These are phyloP conservation scores for Alternaria alternata DNA, from an alignment of 2,329 filamentous ascomycete genomes.

Conservation along the genomic window DNA sequence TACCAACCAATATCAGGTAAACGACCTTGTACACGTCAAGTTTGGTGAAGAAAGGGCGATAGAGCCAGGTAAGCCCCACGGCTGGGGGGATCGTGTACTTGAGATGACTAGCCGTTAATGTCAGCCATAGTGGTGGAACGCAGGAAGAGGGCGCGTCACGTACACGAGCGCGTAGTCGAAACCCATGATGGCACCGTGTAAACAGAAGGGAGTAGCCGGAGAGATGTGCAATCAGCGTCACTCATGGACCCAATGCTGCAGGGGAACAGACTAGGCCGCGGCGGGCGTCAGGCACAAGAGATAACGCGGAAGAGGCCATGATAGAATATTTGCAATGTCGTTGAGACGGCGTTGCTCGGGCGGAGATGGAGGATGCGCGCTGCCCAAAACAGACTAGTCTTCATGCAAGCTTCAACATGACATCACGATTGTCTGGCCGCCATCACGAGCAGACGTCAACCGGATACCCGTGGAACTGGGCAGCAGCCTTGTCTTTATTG, in stretches of 20 bases:
- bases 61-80: slow-evolving; percentile 64
- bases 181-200: slow-evolving; percentile 56
- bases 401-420: slow-evolving; percentile 29
- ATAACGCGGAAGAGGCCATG: slow-evolving; percentile 13
- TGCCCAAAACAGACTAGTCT: slow-evolving; percentile 24
- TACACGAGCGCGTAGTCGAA: slow-evolving; percentile 71
- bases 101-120: slow-evolving; percentile 61
- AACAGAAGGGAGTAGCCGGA: slow-evolving; percentile 16
- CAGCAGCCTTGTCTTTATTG: slow-evolving; percentile 10
- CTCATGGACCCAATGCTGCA: slow-evolving; percentile 23
- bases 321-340: slow-evolving; percentile 5
- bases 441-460: slow-evolving; percentile 14
- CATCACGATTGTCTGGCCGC: slow-evolving; percentile 35
- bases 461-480: slow-evolving; percentile 3
- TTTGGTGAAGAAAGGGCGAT: slow-evolving; percentile 68
- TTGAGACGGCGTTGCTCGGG: slow-evolving; percentile 6
- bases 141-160: slow-evolving; percentile 40
- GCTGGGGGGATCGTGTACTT: slow-evolving; percentile 73
- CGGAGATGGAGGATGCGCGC: slow-evolving; percentile 13
- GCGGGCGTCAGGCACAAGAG: slow-evolving; percentile 24
- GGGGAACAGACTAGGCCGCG: slow-evolving; percentile 29
- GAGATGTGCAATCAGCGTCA: slow-evolving; percentile 25
- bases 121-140: slow-evolving; percentile 18
- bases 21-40: slow-evolving; percentile 69
- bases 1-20: slow-evolving; percentile 63